Base-by-base conservation (phyloP, 441 rosid genomes). In the Jatropha podagrica region DNA sequence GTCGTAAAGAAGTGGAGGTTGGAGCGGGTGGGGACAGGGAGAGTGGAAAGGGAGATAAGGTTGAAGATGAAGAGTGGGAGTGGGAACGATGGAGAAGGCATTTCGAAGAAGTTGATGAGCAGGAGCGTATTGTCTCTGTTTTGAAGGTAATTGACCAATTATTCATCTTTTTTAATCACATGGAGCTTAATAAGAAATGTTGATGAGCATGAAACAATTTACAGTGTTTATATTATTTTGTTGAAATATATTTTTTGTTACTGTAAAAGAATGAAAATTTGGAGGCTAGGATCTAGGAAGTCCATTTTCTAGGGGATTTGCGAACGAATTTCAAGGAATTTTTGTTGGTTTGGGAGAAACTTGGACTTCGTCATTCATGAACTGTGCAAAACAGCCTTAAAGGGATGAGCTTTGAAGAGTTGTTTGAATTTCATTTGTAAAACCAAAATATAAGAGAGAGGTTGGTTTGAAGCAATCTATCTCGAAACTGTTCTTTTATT, bases 81-180 rank as follows among this genome's bases (percentile, higher is more conserved):
- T 96, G 99, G 99, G 91, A 90, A 44, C 85, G 94, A 18, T 93
- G 98, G 99, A 90, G 83, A 86, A 87, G 71, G 85, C 97, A 96
- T 86, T 96, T 96, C 77, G 88, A 89, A 2, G 87, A 82, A 60
- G 85, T 93, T 26, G 97, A 96, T 78, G 93, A 92, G 13, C 99
- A 90, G 81, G 97, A 93, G 83, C 92, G 94, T 67, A 88, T 92
- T 59, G 74, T 89, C 44, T 87, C 97, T 65, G 74, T 89, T 74
- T 72, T 95, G 26, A 91, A 93, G 98, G 99, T 95, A 55, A 3
- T 74, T 55, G 2, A 13, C n/a, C 58, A 14, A 38, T 7, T 18
- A 4, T 27, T 48, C 37, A 42, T 48, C 20, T 26, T 12, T 60
- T 61, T 32, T 42, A 42, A 42, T 42, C 9, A 8, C 6, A 8